Base-by-base conservation (phyloP, 345 rosid species). In the Eutrema heterophyllum region DNA sequence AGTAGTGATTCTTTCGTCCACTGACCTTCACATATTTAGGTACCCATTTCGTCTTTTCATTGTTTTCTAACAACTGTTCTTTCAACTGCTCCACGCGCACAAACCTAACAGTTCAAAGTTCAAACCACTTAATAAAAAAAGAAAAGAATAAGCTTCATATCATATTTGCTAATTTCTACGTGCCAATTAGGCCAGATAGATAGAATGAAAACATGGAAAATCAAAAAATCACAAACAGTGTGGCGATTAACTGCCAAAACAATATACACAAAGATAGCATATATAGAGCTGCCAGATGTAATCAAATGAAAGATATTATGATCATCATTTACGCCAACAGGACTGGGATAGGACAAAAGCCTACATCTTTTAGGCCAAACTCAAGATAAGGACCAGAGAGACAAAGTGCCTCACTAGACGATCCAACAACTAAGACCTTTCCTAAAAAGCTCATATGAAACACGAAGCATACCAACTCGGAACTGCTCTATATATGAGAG, bases 1-100 rank as follows among this genome's bases (percentile, higher is more conserved):
- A 58, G 33, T 32, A 61, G 40, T 51, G 33, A 30, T 66, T 9
- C 2, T 60, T 59, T 72, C 58, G 60, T 72, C 46, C 56, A 70
- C 81, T 67, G 14, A 78, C 99, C 99, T 95, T 95, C 79, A 95
- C 98, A 78, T 87, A 90, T 66, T 84, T 94, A n/a, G 99, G 99
- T 70, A 95, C 99, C 99, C 99, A 95, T 58, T 90, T 72, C 0
- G 99, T 95, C 82, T 87, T 87, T 26, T 83, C 81, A 81, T 92
- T 95, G 84, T 81, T 95, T 59, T 89, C 91, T 77, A 95, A 81
- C 83, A 95, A 80, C 57, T 95, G 79, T 29, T 80, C 96, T 73
- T 92, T 95, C 79, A 95, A 43, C 30, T 58, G 67, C 82, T 95
- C 99, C 76, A 95, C 99, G 30, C 89, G 85, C 60, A 95, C 94